phyloP scores from a whole-genome alignment of 164 flowering plant genomes.

The Sextonia rubra region DNA sequence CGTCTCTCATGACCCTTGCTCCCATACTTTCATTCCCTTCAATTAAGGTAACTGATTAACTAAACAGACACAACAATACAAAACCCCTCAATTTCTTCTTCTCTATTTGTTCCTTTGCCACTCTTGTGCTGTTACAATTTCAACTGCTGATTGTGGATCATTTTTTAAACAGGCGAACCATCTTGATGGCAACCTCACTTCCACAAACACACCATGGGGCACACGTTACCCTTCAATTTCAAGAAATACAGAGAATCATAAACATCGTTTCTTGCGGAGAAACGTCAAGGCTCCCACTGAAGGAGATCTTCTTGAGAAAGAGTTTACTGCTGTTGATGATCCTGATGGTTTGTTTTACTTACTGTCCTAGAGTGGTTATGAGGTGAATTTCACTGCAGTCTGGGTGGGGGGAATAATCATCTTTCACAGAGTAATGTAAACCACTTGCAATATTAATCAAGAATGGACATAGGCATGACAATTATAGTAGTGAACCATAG shows the following conservation, averaged over 20 bases:
- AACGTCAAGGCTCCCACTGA: background rate
- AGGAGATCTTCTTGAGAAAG: conserved; percentile 2
- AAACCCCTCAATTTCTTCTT: too few species aligned
- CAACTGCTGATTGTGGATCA: background rate
- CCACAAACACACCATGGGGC: background rate
- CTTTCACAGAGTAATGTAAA: too few species aligned
- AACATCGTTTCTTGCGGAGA: background rate
- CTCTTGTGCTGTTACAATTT: too few species aligned
- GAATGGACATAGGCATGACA: background rate
- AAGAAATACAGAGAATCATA: background rate
- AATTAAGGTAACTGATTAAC: too few species aligned
- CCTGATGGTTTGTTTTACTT: background rate
- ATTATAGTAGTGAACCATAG: background rate
- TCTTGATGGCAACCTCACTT: background rate
- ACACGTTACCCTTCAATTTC: background rate
- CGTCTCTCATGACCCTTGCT: too few species aligned
- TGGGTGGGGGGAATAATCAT: background rate
- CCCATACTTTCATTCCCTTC: too few species aligned
- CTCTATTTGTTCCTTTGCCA: too few species aligned
- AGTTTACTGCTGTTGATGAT: background rate
- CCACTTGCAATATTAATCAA: background rate
- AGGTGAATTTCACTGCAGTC: background rate
- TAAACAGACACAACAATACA: too few species aligned
- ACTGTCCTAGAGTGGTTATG: background rate
- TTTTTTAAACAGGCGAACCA: background rate